Evolutionary conservation across 2,329 filamentous ascomycete genomes (phyloP).

Genomic region (Tolypocladium tundrense): DNA sequence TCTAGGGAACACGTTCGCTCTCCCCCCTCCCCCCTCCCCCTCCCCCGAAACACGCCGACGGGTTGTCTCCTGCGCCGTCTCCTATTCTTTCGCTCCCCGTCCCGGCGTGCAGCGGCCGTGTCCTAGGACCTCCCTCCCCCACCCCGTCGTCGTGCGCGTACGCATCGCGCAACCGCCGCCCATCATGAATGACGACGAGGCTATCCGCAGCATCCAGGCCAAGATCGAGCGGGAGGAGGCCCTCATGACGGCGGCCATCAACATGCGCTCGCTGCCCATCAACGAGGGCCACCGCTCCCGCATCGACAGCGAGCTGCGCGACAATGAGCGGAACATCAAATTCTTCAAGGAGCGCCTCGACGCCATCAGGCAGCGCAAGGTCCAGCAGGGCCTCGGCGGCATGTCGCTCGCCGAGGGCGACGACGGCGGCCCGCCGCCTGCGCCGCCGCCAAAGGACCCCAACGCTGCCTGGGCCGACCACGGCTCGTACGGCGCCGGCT

Average conservation of each 20-base stretch:
- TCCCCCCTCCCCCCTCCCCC: conserved; percentile 8
- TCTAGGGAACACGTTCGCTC: background rate
- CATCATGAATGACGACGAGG: conserved; percentile 54
- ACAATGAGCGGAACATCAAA: conserved; percentile 84
- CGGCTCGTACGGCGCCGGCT: conserved; percentile 50
- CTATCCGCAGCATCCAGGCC: conserved; percentile 71
- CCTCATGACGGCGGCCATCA: conserved; percentile 85
- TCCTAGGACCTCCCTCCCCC: background rate
- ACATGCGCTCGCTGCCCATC: conserved; percentile 91
- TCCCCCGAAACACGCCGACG: background rate
- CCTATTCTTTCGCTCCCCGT: background rate
- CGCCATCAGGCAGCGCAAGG: conserved; percentile 74
- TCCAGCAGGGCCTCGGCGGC: conserved; percentile 55
- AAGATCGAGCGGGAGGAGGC: conserved; percentile 98
- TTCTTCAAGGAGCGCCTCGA: conserved; percentile 90
- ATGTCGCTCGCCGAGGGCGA: conserved; percentile 50
- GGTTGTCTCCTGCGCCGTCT: background rate
- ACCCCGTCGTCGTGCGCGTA: conserved; percentile 22
- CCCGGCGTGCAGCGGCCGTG: background rate
- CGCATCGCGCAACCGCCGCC: conserved; percentile 27
- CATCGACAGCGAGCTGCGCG: conserved; percentile 88
- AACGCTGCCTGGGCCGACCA: conserved; percentile 36
- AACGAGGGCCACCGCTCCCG: conserved; percentile 85
- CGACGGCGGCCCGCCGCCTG: conserved; percentile 41
- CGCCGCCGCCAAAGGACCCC: conserved; percentile 66